Percentiles rank a stretch among this genome's conserved stretches.
phyloP scores from a whole-genome alignment of 768 basidiomycete species.

The Rhodotorula babjevae region DNA sequence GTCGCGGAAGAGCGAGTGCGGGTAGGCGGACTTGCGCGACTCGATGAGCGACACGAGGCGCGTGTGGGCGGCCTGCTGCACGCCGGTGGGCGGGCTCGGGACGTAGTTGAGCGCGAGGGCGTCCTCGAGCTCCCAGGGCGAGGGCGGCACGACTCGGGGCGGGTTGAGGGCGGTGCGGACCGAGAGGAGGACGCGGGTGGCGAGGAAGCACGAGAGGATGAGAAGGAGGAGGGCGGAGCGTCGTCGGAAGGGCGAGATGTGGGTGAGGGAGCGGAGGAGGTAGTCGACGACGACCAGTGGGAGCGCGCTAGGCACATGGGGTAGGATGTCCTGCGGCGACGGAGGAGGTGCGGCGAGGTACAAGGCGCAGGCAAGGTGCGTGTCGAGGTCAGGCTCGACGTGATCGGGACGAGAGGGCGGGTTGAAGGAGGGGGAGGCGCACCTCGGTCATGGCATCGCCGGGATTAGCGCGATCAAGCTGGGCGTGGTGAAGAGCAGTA shows the following conservation, averaged over 20 bases:
- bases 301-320: background rate
- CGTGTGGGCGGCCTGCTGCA: background rate
- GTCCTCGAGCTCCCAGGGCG: background rate
- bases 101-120: slow-evolving; percentile 12
- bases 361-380: too few relatives aligned
- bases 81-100: background rate
- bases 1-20: background rate
- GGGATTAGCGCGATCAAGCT: background rate
- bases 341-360: too few relatives aligned
- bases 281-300: slow-evolving; percentile 7
- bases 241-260: background rate
- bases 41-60: slow-evolving; percentile 11
- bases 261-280: slow-evolving; percentile 9
- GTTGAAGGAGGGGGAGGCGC: background rate
- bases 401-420: background rate
- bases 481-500: background rate
- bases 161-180: slow-evolving; percentile 7
- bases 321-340: slow-evolving; percentile 9
- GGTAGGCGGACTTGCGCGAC: slow-evolving; percentile 5
- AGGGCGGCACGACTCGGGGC: background rate
- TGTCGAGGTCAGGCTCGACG: too few relatives aligned
- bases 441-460: slow-evolving; percentile 17
- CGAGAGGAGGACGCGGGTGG: background rate
- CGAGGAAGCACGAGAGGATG: background rate
- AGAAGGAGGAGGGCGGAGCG: slow-evolving; percentile 11